Evolutionary conservation across 148 eudicot genomes (phyloP), one percentile per base, ranked within the genome.

Genomic region (Pharnaceum exiguum): DNA sequence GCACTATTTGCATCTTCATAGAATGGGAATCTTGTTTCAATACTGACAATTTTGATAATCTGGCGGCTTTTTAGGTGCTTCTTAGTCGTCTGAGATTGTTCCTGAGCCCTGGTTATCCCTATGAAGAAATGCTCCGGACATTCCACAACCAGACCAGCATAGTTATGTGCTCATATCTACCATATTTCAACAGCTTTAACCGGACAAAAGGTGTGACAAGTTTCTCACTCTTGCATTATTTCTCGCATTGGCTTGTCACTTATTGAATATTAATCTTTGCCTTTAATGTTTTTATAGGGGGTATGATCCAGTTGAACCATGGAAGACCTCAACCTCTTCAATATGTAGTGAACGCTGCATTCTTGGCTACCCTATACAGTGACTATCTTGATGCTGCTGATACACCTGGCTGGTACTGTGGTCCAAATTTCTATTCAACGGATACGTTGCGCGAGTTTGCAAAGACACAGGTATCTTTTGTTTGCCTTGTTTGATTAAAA

Each of bases 301-400:
- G 97, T 38, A 57, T 87, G 80, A 90, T 90, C 58, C 77, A 86
- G 43, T 72, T 90, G 60, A 90, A 82, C 67, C 89, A 87, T 62
- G 97, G 97, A 61, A 70, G 79, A 25, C 97, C 97, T 28, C 97
- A 87, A 79, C 91, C 95, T 42, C 97, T 90, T 59, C 97, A 90
- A 54, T 90, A 87, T 64, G 95, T 77, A 8, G 97, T 82, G 16
- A 90, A 90, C 77, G 89, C 97, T 31, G 97, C 97, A 33, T 90
- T 90, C 75, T 65, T 90, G 75, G 95, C 97, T 36, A 71, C 95
- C 17, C 62, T 90, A 35, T 90, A 50, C 65, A 80, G 85, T 65
- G 97, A 90, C 72, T 90, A 90, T 65, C 88, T 90, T 63, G 84
- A 72, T 25, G 83, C 89, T 46, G 85, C 95, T 31, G 95, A 90